Percentiles rank a stretch among this genome's conserved stretches.
These are phyloP conservation scores for Corylus heterophylla DNA, from an alignment of 306 rosid species.

Conservation along the genomic window DNA sequence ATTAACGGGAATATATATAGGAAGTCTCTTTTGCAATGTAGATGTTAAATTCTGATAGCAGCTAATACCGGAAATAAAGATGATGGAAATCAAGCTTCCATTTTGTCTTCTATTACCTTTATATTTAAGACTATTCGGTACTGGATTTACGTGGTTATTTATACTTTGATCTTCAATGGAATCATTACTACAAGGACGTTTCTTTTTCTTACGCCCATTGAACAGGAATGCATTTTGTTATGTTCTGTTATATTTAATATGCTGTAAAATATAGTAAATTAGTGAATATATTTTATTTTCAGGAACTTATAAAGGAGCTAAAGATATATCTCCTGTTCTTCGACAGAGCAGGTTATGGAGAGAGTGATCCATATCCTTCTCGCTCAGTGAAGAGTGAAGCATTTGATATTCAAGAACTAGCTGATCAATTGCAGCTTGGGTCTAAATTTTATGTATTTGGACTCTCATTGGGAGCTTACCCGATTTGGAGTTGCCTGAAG, in stretches of 20 bases:
- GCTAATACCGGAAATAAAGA: background rate
- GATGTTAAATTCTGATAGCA: background rate
- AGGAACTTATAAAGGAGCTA: conserved; percentile 64
- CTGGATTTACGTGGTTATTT: background rate
- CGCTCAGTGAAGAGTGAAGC: conserved; percentile 88
- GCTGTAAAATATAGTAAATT: background rate
- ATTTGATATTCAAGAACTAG: conserved; percentile 81
- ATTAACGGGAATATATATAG: background rate
- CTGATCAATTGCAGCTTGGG: conserved; percentile 65
- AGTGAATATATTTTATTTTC: conserved; percentile 4
- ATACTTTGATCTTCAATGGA: background rate
- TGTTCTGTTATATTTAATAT: background rate
- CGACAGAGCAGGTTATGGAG: conserved; percentile 90
- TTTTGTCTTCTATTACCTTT: background rate
- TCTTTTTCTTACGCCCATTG: background rate
- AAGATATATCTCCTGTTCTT: conserved; percentile 56
- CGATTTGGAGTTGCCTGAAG: conserved; percentile 70
- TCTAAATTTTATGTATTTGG: conserved; percentile 65
- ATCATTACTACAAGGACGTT: background rate
- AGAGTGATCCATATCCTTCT: conserved; percentile 78
- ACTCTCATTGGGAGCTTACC: conserved; percentile 65
- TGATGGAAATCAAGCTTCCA: background rate
- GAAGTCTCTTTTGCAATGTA: background rate
- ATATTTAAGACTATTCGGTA: background rate
- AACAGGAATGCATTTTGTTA: background rate